Conservation (phyloP, 23 red algal genomes). For the Gracilaria gracilis region DNA sequence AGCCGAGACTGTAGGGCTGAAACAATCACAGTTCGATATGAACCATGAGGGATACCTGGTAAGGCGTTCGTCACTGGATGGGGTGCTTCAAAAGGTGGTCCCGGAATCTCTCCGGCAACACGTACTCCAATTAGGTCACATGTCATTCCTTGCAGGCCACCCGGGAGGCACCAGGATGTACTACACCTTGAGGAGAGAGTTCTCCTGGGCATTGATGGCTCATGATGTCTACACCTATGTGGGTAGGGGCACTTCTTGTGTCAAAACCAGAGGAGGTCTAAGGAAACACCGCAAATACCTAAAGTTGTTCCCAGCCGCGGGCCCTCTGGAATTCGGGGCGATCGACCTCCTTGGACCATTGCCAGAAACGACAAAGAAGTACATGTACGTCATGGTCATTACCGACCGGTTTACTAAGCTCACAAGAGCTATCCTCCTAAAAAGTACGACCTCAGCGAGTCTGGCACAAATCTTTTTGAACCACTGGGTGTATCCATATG, state of each 20-base stretch:
- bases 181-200: not conserved
- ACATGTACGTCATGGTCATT: slow-evolving; percentile 36
- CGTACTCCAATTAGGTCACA: not conserved
- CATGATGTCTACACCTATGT: not conserved
- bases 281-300: slow-evolving; percentile 34
- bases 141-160: not conserved
- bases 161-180: not conserved
- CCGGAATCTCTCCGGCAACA: not conserved
- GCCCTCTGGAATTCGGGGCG: slow-evolving; percentile 22
- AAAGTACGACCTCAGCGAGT: not conserved
- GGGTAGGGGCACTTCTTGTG: not conserved
- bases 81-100: slow-evolving; percentile 24
- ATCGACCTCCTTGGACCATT: slow-evolving; percentile 47
- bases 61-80: not conserved
- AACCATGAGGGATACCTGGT: not conserved
- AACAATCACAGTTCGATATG: not conserved
- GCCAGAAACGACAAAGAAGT: not conserved
- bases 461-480: slow-evolving; percentile 5
- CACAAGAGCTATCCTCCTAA: not conserved
- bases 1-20: too few species aligned
- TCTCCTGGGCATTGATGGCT: slow-evolving; percentile 41
- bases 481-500: slow-evolving; percentile 25
- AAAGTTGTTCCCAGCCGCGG: slow-evolving; percentile 30
- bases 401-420: slow-evolving; percentile 42
- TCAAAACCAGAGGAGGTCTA: not conserved